These are phyloP conservation scores for Trichopus zeylanicus DNA, from an alignment of 116 monocot genomes.

Conservation along the genomic window DNA sequence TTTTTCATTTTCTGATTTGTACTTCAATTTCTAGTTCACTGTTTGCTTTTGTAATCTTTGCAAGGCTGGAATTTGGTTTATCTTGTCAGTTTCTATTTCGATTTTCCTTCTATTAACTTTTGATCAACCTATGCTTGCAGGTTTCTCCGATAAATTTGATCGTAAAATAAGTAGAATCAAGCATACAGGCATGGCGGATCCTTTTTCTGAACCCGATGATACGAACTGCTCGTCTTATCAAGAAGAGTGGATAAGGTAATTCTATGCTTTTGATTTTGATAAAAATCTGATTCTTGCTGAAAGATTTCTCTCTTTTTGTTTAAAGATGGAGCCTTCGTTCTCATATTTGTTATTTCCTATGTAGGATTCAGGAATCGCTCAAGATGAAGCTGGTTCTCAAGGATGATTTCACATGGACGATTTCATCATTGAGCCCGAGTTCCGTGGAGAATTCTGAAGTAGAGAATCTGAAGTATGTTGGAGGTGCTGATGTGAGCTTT, in stretches of 20 bases:
- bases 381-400: constrained; percentile 27
- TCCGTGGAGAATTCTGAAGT: not conserved
- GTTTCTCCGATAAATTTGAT: too few relatives aligned
- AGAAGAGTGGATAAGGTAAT: constrained; percentile 30
- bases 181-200: not conserved
- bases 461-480: constrained; percentile 49
- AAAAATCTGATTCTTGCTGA: not conserved
- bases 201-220: not conserved
- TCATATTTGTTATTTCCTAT: too few relatives aligned
- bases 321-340: too few relatives aligned
- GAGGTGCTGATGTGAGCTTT: constrained; percentile 84
- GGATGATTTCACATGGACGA: constrained; percentile 65
- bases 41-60: too few relatives aligned
- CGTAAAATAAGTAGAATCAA: too few relatives aligned
- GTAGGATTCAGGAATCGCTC: constrained; percentile 28
- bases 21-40: too few relatives aligned
- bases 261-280: not conserved
- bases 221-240: constrained; percentile 6
- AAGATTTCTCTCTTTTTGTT: not conserved
- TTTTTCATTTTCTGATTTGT: too few relatives aligned
- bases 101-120: too few relatives aligned
- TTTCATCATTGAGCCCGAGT: constrained; percentile 8
- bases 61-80: too few relatives aligned
- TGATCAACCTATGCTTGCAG: too few relatives aligned
- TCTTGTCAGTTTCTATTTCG: too few relatives aligned